These are phyloP conservation scores for Exophiala alcalophila DNA, from an alignment of 2,329 filamentous ascomycete species.

Conservation along the genomic window DNA sequence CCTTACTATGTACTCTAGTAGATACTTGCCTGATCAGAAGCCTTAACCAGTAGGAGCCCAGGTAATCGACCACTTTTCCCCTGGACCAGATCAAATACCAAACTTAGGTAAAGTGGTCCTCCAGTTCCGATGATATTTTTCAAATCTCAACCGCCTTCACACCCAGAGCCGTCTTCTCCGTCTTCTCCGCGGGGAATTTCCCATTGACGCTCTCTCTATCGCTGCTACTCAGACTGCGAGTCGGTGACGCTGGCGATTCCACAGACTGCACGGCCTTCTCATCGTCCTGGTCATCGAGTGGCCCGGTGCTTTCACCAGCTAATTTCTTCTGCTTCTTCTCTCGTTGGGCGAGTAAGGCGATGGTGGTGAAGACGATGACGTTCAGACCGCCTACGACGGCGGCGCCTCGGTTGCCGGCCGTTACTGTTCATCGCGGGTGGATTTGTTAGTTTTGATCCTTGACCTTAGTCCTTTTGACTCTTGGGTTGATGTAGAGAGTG, in stretches of 20 bases:
- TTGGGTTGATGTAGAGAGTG: no score
- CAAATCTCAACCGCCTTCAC: conserved; percentile 7
- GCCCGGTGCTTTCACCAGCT: background rate
- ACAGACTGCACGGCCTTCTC: background rate
- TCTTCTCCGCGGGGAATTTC: background rate
- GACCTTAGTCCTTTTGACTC: no score
- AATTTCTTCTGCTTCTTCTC: conserved; percentile 19
- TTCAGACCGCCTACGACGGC: conserved; percentile 19
- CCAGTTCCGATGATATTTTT: no score
- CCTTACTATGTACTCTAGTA: no score
- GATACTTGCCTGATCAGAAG: no score
- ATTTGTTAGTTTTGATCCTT: background rate
- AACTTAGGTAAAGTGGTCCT: no score
- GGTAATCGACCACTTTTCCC: no score
- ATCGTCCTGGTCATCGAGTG: background rate
- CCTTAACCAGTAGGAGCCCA: no score
- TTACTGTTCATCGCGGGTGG: conserved; percentile 6
- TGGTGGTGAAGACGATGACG: conserved; percentile 15
- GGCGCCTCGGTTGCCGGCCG: conserved; percentile 19
- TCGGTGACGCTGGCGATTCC: no score
- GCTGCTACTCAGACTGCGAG: no score
- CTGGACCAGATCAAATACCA: no score
- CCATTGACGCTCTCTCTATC: background rate
- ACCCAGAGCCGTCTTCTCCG: conserved; percentile 1
- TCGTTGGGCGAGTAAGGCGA: conserved; percentile 11